Evolutionary conservation across 352 stramenopile genomes (phyloP).

Genomic region (Phytophthora sansomeana): DNA sequence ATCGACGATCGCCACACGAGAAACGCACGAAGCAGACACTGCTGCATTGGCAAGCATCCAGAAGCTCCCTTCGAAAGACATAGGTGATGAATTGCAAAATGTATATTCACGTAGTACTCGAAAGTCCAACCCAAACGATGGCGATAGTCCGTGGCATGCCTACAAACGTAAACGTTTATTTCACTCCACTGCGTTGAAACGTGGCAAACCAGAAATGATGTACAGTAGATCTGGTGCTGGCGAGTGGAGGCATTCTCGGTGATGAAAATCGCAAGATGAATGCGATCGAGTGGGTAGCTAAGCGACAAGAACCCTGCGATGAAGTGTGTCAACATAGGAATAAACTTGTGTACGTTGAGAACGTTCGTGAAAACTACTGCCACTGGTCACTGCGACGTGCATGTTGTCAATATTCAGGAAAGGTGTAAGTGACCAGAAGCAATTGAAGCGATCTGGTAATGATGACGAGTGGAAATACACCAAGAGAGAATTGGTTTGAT

Average conservation of each 20-base stretch:
- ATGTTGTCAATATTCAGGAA: neutral
- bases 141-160: constrained; percentile 6
- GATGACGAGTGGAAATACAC: too few relatives aligned
- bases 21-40: constrained; percentile 8
- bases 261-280: constrained; percentile 8
- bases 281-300: constrained; percentile 4
- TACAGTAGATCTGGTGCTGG: neutral
- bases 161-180: neutral
- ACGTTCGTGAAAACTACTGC: constrained; percentile 12
- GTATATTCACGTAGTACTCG: too few relatives aligned
- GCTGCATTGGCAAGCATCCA: neutral
- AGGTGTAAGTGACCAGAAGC: too few relatives aligned
- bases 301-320: constrained; percentile 17
- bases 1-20: constrained; percentile 29
- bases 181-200: neutral
- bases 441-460: neutral
- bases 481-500: too few relatives aligned
- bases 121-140: constrained; percentile 13
- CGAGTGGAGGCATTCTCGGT: constrained; percentile 1
- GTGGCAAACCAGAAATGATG: constrained; percentile 6
- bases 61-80: too few relatives aligned
- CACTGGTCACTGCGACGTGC: constrained; percentile 1
- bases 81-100: too few relatives aligned
- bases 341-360: constrained; percentile 23
- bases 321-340: neutral